Percentiles rank a stretch among this genome's conserved stretches.
Evolutionary conservation across 1,284 basidiomycete genomes (phyloP).

Genomic region (Apiotrichum montevideense): DNA sequence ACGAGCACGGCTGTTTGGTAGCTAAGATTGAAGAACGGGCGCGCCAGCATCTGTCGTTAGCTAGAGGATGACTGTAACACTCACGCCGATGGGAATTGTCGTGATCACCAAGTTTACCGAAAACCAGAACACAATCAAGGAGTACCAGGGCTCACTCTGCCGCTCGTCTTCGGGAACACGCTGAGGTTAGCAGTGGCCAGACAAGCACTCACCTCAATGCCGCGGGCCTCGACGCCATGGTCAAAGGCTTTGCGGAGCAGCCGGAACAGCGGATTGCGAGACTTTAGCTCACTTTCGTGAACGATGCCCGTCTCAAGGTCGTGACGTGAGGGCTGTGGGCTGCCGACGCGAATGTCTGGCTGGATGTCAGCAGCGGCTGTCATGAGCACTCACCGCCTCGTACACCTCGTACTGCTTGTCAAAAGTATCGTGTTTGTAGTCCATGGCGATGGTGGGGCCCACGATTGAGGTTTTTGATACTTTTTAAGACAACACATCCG

Average conservation of each 20-base stretch:
- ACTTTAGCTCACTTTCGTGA: slow-evolving; percentile 5
- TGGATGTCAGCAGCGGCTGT: too few relatives aligned
- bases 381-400: too few relatives aligned
- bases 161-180: slow-evolving; percentile 29
- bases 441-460: too few relatives aligned
- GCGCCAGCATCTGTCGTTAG: slow-evolving; percentile 48
- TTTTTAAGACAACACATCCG: too few relatives aligned
- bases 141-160: slow-evolving; percentile 18
- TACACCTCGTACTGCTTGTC: too few relatives aligned
- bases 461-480: too few relatives aligned
- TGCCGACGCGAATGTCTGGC: too few relatives aligned
- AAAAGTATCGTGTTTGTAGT: too few relatives aligned
- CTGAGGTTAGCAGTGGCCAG: background rate
- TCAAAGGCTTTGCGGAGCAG: slow-evolving; percentile 19
- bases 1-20: slow-evolving; percentile 47
- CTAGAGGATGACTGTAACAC: background rate
- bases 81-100: slow-evolving; percentile 55
- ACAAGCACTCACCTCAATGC: slow-evolving; percentile 18
- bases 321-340: too few relatives aligned
- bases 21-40: slow-evolving; percentile 53
- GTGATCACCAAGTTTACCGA: slow-evolving; percentile 48
- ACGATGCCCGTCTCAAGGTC: background rate
- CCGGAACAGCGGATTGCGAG: slow-evolving; percentile 15
- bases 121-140: slow-evolving; percentile 31
- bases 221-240: slow-evolving; percentile 30